phyloP scores from a whole-genome alignment of 371 early-diverging fungal species.

The Rhizopus sp. region DNA sequence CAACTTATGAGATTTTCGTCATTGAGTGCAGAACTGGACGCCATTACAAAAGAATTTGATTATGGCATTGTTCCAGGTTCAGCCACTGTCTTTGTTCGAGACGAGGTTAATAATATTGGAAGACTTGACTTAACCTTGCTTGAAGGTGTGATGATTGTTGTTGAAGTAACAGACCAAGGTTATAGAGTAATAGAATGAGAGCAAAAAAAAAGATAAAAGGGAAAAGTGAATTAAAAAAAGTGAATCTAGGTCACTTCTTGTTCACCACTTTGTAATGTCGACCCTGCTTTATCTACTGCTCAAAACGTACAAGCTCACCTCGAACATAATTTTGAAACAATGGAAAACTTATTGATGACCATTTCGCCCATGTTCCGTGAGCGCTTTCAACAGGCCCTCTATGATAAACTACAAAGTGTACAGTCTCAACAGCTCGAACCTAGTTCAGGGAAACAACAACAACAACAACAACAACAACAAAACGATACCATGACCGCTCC shows the following conservation, averaged over 20 bases:
- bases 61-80: constrained; percentile 40
- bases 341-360: constrained; percentile 40
- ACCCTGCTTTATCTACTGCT: constrained; percentile 13
- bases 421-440: constrained; percentile 11
- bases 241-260: constrained; percentile 24
- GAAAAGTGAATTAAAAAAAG: background rate
- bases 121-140: constrained; percentile 30
- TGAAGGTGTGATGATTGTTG: constrained; percentile 33
- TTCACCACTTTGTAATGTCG: constrained; percentile 22
- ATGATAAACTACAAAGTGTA: constrained; percentile 29
- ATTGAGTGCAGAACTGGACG: constrained; percentile 28
- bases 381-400: constrained; percentile 32
- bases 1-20: constrained; percentile 23
- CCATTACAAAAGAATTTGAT: constrained; percentile 30
- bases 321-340: constrained; percentile 30
- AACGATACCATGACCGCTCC: background rate
- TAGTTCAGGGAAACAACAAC: background rate
- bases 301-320: constrained; percentile 18
- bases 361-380: constrained; percentile 42
- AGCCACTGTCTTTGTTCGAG: constrained; percentile 31
- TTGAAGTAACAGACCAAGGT: constrained; percentile 30
- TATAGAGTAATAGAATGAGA: constrained; percentile 20
- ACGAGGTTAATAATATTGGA: constrained; percentile 25
- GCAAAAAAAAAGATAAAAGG: background rate
- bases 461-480: too few species aligned